These are phyloP conservation scores for Sporisorium exsertum DNA, from an alignment of 1,284 basidiomycete species.

Conservation along the genomic window DNA sequence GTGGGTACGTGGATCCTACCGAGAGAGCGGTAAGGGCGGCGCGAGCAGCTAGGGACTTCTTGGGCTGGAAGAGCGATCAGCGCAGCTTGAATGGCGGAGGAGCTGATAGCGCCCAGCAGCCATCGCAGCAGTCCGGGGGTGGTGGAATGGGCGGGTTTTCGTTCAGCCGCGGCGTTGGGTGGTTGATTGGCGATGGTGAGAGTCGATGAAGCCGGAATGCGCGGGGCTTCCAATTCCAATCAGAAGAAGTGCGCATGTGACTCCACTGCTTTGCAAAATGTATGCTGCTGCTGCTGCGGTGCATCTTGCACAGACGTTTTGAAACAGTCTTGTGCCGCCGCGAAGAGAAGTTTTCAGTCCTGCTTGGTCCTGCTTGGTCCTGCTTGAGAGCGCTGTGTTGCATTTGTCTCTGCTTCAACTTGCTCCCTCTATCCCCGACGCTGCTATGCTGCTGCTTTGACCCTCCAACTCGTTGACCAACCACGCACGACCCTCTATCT, in stretches of 20 bases:
- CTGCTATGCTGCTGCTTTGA: too few species aligned
- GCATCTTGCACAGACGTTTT: too few species aligned
- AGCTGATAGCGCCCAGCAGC: neutral
- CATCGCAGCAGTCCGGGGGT: neutral
- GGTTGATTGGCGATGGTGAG: slow-evolving; percentile 50
- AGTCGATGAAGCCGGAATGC: slow-evolving; percentile 1
- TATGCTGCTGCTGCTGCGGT: too few species aligned
- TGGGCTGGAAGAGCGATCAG: slow-evolving; percentile 44
- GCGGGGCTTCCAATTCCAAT: too few species aligned
- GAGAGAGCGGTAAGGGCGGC: slow-evolving; percentile 47
- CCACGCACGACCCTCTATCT: slow-evolving; percentile 11
- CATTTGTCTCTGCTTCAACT: too few species aligned
- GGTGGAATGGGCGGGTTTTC: slow-evolving; percentile 33
- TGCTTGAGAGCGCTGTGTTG: too few species aligned
- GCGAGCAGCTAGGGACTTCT: slow-evolving; percentile 45
- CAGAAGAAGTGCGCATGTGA: too few species aligned
- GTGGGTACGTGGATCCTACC: slow-evolving; percentile 30
- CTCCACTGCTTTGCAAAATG: too few species aligned
- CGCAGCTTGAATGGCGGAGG: neutral
- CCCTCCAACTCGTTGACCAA: slow-evolving; percentile 22
- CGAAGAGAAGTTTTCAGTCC: too few species aligned
- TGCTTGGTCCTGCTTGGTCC: too few species aligned
- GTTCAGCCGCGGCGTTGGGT: slow-evolving; percentile 39
- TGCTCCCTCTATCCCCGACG: neutral
- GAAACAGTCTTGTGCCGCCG: too few species aligned